Conservation (phyloP, 2,329 filamentous ascomycete species). For the Balansia obtecta region DNA sequence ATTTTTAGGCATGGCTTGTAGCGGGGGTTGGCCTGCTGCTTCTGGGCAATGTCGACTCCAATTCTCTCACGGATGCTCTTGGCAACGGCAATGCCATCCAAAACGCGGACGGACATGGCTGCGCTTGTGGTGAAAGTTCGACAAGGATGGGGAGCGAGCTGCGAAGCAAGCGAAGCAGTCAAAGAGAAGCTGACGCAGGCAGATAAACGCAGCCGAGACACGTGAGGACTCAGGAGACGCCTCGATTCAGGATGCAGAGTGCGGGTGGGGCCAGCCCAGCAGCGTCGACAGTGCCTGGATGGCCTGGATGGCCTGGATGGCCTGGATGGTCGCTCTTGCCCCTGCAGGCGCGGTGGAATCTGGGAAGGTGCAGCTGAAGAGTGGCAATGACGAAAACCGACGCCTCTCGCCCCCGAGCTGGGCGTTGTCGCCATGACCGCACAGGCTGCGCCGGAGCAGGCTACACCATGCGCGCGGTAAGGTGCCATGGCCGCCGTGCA, state of each 20-base stretch:
- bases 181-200: neutral
- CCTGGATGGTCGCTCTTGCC: neutral
- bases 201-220: constrained; percentile 1
- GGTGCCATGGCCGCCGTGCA: constrained; percentile 4
- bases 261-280: neutral
- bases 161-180: neutral
- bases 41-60: constrained; percentile 65
- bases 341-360: neutral
- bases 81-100: constrained; percentile 92
- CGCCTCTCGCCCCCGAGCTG: neutral
- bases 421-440: neutral
- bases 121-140: constrained; percentile 34
- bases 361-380: too few species aligned
- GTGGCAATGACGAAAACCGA: neutral
- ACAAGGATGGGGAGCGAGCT: constrained; percentile 6
- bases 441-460: neutral
- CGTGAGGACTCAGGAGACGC: too few species aligned
- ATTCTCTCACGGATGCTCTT: constrained; percentile 79
- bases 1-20: constrained; percentile 89
- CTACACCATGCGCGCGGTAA: constrained; percentile 2
- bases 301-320: too few species aligned
- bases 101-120: constrained; percentile 76
- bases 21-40: constrained; percentile 70
- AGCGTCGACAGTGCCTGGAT: neutral
- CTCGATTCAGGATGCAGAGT: too few species aligned